Conservation (phyloP, 2,329 filamentous ascomycete genomes). For the Xylariomycetidae sp. region DNA sequence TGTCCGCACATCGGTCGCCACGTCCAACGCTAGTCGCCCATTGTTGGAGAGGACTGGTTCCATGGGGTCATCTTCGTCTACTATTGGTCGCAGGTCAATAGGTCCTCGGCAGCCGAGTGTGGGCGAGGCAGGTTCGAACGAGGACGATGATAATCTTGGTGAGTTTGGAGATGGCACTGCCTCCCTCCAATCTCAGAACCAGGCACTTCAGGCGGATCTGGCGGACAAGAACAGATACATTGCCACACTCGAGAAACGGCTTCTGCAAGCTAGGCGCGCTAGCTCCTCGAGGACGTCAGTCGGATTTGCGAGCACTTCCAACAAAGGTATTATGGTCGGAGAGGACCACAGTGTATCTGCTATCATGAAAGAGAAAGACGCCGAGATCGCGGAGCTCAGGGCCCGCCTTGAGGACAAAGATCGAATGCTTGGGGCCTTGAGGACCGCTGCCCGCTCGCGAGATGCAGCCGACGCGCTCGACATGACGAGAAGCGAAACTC, state of each 20-base stretch:
- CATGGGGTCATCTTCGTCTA: conserved; percentile 59
- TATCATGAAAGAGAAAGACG: conserved; percentile 80
- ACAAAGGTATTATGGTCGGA: conserved; percentile 63
- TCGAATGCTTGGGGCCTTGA: conserved; percentile 82
- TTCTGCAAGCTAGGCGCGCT: conserved; percentile 83
- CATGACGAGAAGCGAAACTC: conserved; percentile 27
- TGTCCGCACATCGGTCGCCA: conserved; percentile 64
- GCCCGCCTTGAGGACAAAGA: conserved; percentile 91
- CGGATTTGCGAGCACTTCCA: conserved; percentile 58
- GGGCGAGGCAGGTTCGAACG: conserved; percentile 35
- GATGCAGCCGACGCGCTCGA: conserved; percentile 65
- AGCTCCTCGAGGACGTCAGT: conserved; percentile 85
- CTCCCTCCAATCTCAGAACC: conserved; percentile 77
- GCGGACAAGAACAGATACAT: conserved; percentile 98
- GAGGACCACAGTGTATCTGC: conserved; percentile 74
- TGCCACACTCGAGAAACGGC: conserved; percentile 82
- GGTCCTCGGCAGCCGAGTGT: conserved; percentile 40
- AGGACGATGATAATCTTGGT: conserved; percentile 68
- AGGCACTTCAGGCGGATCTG: conserved; percentile 89
- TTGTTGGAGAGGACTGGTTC: conserved; percentile 62
- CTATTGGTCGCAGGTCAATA: conserved; percentile 51
- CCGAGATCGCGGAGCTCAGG: conserved; percentile 86
- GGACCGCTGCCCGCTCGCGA: conserved; percentile 78
- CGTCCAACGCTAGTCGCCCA: conserved; percentile 50
- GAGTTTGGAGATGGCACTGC: conserved; percentile 86